Evolutionary conservation across 768 basidiomycete genomes (phyloP).

Genomic region (Tulasnella sp.): DNA sequence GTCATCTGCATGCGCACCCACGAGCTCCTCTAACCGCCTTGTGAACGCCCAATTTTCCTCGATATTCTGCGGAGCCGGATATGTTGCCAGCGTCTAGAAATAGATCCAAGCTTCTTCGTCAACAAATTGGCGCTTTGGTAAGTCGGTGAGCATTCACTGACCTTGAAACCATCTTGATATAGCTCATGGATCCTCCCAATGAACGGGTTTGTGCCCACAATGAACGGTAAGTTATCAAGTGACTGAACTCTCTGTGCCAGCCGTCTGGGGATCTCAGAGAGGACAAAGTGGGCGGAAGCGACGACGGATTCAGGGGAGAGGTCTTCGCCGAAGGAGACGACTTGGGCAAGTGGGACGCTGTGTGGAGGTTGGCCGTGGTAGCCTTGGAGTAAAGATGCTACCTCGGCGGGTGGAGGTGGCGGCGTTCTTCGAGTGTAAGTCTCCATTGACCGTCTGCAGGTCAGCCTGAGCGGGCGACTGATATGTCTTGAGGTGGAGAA

Average conservation of each 20-base stretch:
- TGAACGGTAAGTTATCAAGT: constrained; percentile 69
- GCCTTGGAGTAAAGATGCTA: constrained; percentile 48
- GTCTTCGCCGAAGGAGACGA: constrained; percentile 67
- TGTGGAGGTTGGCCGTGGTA: constrained; percentile 53
- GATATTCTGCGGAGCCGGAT: constrained; percentile 51
- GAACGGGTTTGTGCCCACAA: constrained; percentile 82
- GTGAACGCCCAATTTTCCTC: constrained; percentile 62
- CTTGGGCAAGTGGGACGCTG: constrained; percentile 57
- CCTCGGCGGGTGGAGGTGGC: constrained; percentile 31
- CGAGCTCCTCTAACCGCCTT: constrained; percentile 54
- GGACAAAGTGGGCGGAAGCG: constrained; percentile 55
- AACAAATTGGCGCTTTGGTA: not conserved
- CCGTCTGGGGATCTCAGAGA: constrained; percentile 65
- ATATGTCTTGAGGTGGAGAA: not conserved
- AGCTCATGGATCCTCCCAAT: constrained; percentile 58
- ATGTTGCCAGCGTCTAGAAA: constrained; percentile 43
- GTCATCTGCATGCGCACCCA: constrained; percentile 72
- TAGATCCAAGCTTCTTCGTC: not conserved
- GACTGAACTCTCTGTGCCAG: constrained; percentile 64
- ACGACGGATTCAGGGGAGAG: constrained; percentile 59
- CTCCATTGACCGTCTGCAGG: not conserved
- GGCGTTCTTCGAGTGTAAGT: constrained; percentile 11
- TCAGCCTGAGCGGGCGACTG: not conserved
- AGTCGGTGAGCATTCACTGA: constrained; percentile 1
- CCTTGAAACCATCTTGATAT: constrained; percentile 55